Evolutionary conservation across 306 rosid genomes (phyloP), one percentile per base, ranked within the genome.

Genomic region (Trifolium dubium): DNA sequence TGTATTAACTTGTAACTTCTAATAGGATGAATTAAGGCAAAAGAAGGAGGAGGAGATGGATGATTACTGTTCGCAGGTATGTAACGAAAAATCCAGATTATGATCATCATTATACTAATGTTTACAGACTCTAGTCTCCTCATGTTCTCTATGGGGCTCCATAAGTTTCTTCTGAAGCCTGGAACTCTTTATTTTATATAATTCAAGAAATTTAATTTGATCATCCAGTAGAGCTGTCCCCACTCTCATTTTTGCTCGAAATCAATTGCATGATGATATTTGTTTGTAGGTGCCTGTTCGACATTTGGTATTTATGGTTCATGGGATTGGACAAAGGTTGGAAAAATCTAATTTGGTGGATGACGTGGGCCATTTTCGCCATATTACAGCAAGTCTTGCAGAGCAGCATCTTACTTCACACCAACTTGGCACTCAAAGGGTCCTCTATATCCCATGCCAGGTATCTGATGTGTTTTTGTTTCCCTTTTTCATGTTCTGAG

Each of bases 311-410:
- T 94, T 94, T 86, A 94, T 94, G 99, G 92, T 94, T 87, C 99
- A 94, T 83, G 99, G 99, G 69, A 94, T 94, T 84, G 99, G 99
- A 82, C 99, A 94, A 84, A 89, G 99, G 76, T 86, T 94, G 89
- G 97, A 94, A 81, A 94, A 94, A 47, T 94, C 99, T 79, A 94
- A 94, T 90, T 83, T 94, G 85, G 99, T 94, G 64, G 99, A 94
- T 69, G 99, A 94, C 59, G 97, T 94, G 78, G 83, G 78, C 68
- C 79, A 86, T 79, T 89, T 92, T 85, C 89, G 94, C 74, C 90
- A 73, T 87, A 84, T 88, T 67, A 92, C 97, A 50, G 86, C 86
- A 69, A 88, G 90, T 86, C 92, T 94, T 58, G 87, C 94, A 73
- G 99, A 92, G 85, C 88, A 81, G 55, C 93, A 94, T 79, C 95